These are phyloP conservation scores for Senecio squalidus DNA, from an alignment of 140 eudicot species.

Conservation along the genomic window DNA sequence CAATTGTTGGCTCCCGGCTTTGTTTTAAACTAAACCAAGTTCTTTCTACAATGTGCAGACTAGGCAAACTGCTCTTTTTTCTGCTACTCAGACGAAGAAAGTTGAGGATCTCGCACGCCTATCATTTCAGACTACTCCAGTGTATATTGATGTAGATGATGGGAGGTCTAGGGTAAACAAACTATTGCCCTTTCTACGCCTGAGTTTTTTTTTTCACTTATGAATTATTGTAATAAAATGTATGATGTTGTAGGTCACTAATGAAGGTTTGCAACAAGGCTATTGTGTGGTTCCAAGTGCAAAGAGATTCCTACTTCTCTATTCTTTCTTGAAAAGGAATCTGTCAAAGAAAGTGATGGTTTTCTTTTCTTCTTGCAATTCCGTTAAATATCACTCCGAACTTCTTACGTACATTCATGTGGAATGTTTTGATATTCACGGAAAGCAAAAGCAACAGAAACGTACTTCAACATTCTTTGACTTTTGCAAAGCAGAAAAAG, in stretches of 20 bases:
- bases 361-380: slow-evolving; percentile 92
- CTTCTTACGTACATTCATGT: slow-evolving; percentile 60
- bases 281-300: slow-evolving; percentile 80
- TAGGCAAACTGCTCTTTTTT: slow-evolving; percentile 93
- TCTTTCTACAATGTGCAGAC: slow-evolving; percentile 42
- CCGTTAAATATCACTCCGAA: slow-evolving; percentile 82
- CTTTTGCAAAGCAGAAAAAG: slow-evolving; percentile 84
- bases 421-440: slow-evolving; percentile 80
- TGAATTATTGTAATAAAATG: background rate
- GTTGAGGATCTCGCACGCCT: slow-evolving; percentile 93
- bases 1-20: background rate
- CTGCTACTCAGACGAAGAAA: slow-evolving; percentile 93
- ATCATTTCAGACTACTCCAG: slow-evolving; percentile 70
- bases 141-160: slow-evolving; percentile 78
- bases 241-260: slow-evolving; percentile 57
- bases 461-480: slow-evolving; percentile 73
- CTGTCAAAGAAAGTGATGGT: slow-evolving; percentile 87
- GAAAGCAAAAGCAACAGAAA: slow-evolving; percentile 86
- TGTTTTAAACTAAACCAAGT: slow-evolving; percentile 7
- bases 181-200: background rate
- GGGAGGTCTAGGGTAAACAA: slow-evolving; percentile 66
- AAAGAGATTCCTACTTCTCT: slow-evolving; percentile 75
- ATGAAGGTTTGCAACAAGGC: slow-evolving; percentile 96
- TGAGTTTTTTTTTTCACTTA: background rate
- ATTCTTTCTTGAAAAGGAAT: slow-evolving; percentile 77